Evolutionary conservation across 2,329 filamentous ascomycete species (phyloP).

Genomic region (Xylaria sp.): DNA sequence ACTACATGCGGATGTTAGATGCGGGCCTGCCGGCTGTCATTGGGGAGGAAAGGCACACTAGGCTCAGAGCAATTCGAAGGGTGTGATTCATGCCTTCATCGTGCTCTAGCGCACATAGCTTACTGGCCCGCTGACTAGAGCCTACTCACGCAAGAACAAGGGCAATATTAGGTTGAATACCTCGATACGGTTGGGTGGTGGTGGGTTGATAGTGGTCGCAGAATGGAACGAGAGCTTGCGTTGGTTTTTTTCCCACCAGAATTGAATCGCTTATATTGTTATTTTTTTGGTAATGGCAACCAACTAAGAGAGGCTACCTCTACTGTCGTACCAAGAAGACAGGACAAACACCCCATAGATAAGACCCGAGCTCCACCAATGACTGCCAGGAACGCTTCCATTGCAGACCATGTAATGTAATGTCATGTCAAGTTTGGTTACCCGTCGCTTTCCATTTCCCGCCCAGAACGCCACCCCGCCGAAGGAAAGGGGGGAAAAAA

Average conservation of each 20-base stretch:
- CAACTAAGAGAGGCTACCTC: not conserved
- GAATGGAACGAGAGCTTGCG: not conserved
- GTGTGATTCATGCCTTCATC: conserved; percentile 23
- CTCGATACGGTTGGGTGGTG: not conserved
- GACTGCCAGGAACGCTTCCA: conserved; percentile 18
- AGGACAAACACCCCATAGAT: conserved; percentile 9
- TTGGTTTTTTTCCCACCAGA: not conserved
- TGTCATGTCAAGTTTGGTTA: not conserved
- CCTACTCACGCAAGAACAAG: conserved; percentile 18
- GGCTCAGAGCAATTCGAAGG: conserved; percentile 30
- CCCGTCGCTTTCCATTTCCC: conserved; percentile 1
- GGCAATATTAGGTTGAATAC: too few species aligned
- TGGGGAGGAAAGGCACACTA: conserved; percentile 20
- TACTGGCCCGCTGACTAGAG: conserved; percentile 16
- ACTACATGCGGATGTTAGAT: conserved; percentile 31
- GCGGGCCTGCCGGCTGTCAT: conserved; percentile 21
- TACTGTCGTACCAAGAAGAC: not conserved
- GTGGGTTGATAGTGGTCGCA: not conserved
- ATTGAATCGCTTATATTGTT: not conserved
- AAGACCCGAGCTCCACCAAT: conserved; percentile 21
- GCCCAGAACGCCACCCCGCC: conserved; percentile 18
- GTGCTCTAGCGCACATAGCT: conserved; percentile 25
- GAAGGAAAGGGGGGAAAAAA: conserved; percentile 6
- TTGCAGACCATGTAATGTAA: not conserved
- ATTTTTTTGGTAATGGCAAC: not conserved